These are phyloP conservation scores for Calycina marina DNA, from an alignment of 2,329 filamentous ascomycete species.

Conservation along the genomic window DNA sequence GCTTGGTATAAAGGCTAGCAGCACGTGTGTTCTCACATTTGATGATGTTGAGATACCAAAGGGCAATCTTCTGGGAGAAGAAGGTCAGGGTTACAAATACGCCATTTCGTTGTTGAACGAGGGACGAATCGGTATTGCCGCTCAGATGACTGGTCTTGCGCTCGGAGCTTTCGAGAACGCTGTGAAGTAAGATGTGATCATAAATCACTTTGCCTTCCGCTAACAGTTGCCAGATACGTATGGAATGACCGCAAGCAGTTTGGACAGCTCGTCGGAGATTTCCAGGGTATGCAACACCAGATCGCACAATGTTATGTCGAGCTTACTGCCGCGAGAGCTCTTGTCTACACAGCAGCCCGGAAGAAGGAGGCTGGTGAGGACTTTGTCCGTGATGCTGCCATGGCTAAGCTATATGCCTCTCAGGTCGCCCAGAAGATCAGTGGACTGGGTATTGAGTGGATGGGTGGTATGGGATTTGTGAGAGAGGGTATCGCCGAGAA, in stretches of 20 bases:
- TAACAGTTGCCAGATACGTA: constrained; percentile 47
- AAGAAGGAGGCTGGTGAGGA: constrained; percentile 97
- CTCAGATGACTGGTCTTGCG: constrained; percentile 95
- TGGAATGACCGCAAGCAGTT: constrained; percentile 99
- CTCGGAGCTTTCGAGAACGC: constrained; percentile 93
- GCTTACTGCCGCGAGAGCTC: constrained; percentile 75
- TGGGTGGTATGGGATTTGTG: constrained; percentile 99
- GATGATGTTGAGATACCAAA: constrained; percentile 87
- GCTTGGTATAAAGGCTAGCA: constrained; percentile 88
- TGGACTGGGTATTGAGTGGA: constrained; percentile 88
- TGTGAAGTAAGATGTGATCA: constrained; percentile 40
- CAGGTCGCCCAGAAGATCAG: constrained; percentile 84
- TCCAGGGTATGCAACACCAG: constrained; percentile 99
- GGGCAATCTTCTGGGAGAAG: constrained; percentile 75
- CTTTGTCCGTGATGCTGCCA: constrained; percentile 90
- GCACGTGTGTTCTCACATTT: constrained; percentile 94
- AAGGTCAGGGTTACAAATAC: constrained; percentile 94
- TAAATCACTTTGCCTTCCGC: constrained; percentile 2
- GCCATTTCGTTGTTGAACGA: constrained; percentile 91
- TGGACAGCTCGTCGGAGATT: constrained; percentile 81
- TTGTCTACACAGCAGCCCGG: constrained; percentile 90
- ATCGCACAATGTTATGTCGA: constrained; percentile 92
- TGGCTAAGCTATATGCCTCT: constrained; percentile 92
- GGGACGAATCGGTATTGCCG: constrained; percentile 92
- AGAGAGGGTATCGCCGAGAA: constrained; percentile 94